Evolutionary conservation across 192 early-diverging fungal species (phyloP).

Genomic region (Backusella luteola): DNA sequence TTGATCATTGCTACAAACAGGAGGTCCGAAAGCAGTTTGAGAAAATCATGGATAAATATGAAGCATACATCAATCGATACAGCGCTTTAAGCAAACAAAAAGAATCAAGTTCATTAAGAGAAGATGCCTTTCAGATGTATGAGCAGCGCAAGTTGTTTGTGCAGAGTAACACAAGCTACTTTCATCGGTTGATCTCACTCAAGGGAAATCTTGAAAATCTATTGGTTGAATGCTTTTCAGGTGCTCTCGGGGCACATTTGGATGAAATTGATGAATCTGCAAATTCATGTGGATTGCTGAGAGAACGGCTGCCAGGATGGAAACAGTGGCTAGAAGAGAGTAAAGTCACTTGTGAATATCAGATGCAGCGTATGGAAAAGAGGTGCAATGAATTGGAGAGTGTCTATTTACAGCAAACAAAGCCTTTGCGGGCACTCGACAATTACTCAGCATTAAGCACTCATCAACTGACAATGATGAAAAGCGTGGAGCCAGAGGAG

Average conservation of each 20-base stretch:
- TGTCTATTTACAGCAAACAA: slow-evolving; percentile 18
- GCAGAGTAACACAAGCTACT: slow-evolving; percentile 49
- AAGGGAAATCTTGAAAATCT: slow-evolving; percentile 51
- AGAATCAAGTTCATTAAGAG: slow-evolving; percentile 63
- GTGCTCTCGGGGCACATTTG: slow-evolving; percentile 37
- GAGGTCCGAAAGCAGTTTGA: slow-evolving; percentile 42
- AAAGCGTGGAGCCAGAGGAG: background rate
- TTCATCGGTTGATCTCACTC: slow-evolving; percentile 54
- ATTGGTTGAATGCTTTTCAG: slow-evolving; percentile 47
- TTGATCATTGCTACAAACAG: slow-evolving; percentile 17
- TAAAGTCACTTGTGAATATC: slow-evolving; percentile 30
- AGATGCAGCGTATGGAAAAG: slow-evolving; percentile 26
- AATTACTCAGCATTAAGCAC: slow-evolving; percentile 9
- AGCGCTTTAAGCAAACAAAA: slow-evolving; percentile 57
- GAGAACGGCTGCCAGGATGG: slow-evolving; percentile 40
- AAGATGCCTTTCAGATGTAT: slow-evolving; percentile 69
- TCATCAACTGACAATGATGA: background rate
- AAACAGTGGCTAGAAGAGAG: slow-evolving; percentile 36
- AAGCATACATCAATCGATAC: slow-evolving; percentile 60
- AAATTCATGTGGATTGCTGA: slow-evolving; percentile 35
- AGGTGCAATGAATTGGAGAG: slow-evolving; percentile 26
- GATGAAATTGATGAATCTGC: slow-evolving; percentile 39
- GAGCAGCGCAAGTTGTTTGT: slow-evolving; percentile 67
- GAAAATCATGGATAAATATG: slow-evolving; percentile 59
- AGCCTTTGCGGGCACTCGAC: slow-evolving; percentile 23